Evolutionary conservation across 2,329 filamentous ascomycete species (phyloP).

Genomic region (Alternaria sp.): DNA sequence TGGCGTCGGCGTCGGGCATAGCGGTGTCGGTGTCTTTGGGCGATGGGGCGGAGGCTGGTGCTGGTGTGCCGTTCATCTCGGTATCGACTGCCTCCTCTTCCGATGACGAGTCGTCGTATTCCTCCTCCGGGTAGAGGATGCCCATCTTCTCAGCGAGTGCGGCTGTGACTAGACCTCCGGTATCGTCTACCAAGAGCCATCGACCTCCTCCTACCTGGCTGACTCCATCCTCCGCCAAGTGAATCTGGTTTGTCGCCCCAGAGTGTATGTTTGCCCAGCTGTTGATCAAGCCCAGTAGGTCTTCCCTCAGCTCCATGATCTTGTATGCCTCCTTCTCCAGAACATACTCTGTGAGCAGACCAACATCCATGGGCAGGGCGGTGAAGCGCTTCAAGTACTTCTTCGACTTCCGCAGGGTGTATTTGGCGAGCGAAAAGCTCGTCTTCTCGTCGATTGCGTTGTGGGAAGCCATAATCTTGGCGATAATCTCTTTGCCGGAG

Average conservation of each 20-base stretch:
- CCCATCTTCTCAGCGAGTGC: slow-evolving; percentile 90
- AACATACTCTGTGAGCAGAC: slow-evolving; percentile 76
- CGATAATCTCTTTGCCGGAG: slow-evolving; percentile 86
- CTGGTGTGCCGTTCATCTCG: slow-evolving; percentile 7
- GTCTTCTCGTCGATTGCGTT: slow-evolving; percentile 93
- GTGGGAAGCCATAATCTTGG: slow-evolving; percentile 90
- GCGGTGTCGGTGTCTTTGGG: not conserved
- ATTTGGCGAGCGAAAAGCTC: slow-evolving; percentile 90
- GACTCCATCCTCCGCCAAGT: slow-evolving; percentile 39
- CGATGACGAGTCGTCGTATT: slow-evolving; percentile 35
- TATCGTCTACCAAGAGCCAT: slow-evolving; percentile 88
- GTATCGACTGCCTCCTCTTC: slow-evolving; percentile 2
- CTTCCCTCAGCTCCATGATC: slow-evolving; percentile 85
- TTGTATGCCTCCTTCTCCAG: slow-evolving; percentile 81
- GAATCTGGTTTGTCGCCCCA: slow-evolving; percentile 52
- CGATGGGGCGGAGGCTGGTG: not conserved
- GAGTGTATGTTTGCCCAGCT: slow-evolving; percentile 93
- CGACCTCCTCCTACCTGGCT: slow-evolving; percentile 60
- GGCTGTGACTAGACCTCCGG: slow-evolving; percentile 80
- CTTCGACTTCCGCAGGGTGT: slow-evolving; percentile 89
- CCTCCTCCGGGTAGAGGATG: slow-evolving; percentile 65
- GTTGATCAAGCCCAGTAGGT: slow-evolving; percentile 79
- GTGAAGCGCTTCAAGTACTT: slow-evolving; percentile 93
- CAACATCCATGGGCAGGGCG: slow-evolving; percentile 81
- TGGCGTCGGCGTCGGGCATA: slow-evolving; percentile 16